Evolutionary conservation across 1,139 yeast genomes (phyloP), one percentile per base, ranked within the genome.

Genomic region (Kazachstania sp.): DNA sequence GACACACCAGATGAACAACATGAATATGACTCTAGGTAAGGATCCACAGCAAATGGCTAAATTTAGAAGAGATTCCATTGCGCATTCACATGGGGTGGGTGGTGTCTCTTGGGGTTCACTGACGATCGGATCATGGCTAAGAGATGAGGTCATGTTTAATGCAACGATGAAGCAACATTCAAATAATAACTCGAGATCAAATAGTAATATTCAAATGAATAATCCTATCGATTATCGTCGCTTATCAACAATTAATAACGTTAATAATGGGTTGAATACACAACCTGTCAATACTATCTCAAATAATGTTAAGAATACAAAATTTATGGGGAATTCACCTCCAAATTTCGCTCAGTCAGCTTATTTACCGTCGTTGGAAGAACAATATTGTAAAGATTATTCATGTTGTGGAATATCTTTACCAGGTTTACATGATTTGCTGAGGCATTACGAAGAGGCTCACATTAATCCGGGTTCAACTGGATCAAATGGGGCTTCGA

Each of bases 61-160:
- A 20, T 31, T 48, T 19, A 46, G 54, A 38, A 74, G 97, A 51
- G 97, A 90, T 59, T 81, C 90, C 51, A 81, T 92, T 50, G 97
- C 97, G 23, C 97, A 90, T 66, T 84, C 95, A 2, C 96, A 87
- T 65, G 97, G 97, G 9, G 86, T 90, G 81, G 97, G 97, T 39
- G 97, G 97, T 45, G 86, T 92, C 36, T 83, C 95, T n/a, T 92
- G 97, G 96, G 97, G 97, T 26, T 88, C 95, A 2, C 80, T 88
- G 50, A 84, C 95, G 23, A 90, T 92, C 41, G 97, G 97, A 11
- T 83, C 94, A 20, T 92, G 97, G 97, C 72, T 92, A 37, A 85
- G 88, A 64, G 97, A 92, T 64, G 98, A 92, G 65, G 95, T 86
- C 36, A 75, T 68, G 62, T 68, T 68, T 57, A 69, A 65, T 43